Conservation (phyloP, 352 stramenopile genomes). For the Lagenidium giganteum region DNA sequence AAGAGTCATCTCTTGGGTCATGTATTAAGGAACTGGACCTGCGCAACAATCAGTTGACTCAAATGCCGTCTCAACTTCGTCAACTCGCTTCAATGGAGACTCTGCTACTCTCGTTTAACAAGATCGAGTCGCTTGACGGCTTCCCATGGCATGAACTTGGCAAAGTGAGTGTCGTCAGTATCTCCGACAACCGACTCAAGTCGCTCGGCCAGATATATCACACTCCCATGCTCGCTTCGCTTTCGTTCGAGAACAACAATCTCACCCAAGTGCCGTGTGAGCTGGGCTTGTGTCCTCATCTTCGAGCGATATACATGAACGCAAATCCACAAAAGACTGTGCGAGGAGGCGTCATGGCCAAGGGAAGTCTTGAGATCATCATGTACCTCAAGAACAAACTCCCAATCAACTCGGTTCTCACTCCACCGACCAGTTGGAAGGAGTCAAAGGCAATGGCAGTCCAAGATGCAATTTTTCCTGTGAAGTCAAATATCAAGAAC, state of each 20-base stretch:
- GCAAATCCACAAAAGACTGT: slow-evolving; percentile 83
- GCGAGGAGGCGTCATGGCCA: slow-evolving; percentile 60
- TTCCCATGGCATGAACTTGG: slow-evolving; percentile 50
- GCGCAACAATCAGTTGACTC: slow-evolving; percentile 51
- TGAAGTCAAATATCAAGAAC: background rate
- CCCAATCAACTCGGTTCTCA: slow-evolving; percentile 28
- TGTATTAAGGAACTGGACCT: slow-evolving; percentile 63
- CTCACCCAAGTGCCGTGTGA: slow-evolving; percentile 54
- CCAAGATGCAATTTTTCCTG: too few relatives aligned
- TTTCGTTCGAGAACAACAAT: slow-evolving; percentile 86
- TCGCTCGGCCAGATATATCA: slow-evolving; percentile 64
- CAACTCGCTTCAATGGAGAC: slow-evolving; percentile 45
- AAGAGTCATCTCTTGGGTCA: background rate
- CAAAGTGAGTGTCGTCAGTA: slow-evolving; percentile 48
- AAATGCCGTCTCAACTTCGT: slow-evolving; percentile 32
- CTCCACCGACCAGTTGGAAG: background rate
- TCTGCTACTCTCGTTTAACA: slow-evolving; percentile 65
- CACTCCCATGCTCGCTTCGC: slow-evolving; percentile 44
- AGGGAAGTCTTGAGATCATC: slow-evolving; percentile 70
- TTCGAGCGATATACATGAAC: slow-evolving; percentile 78
- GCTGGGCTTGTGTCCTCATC: slow-evolving; percentile 50
- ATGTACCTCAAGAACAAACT: slow-evolving; percentile 81
- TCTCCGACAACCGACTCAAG: slow-evolving; percentile 75
- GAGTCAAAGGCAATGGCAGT: too few relatives aligned
- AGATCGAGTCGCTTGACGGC: slow-evolving; percentile 56